Conservation (phyloP, 257 asterid species). For the Solanum rostratum region DNA sequence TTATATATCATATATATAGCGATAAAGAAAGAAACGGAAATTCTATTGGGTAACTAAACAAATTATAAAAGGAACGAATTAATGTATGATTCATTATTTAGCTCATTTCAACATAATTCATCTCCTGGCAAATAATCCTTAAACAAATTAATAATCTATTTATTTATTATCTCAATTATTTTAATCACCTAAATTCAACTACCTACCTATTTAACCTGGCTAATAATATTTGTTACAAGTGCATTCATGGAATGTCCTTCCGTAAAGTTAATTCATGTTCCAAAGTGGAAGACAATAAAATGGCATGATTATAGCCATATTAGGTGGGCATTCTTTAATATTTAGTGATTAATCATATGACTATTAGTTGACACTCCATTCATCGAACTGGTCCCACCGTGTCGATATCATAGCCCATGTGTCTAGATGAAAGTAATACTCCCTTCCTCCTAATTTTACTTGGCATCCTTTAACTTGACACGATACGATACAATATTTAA, state of each 20-base stretch:
- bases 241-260: not conserved
- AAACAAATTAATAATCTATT: not conserved
- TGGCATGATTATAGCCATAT: slow-evolving; percentile 3
- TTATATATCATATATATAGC: no score
- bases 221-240: not conserved
- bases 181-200: not conserved
- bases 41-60: not conserved
- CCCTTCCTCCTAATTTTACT: no score
- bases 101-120: not conserved
- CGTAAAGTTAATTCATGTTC: not conserved
- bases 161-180: not conserved
- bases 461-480: no score
- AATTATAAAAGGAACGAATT: not conserved
- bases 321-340: not conserved
- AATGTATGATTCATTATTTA: not conserved
- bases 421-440: not conserved
- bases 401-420: not conserved
- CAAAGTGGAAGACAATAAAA: not conserved
- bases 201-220: not conserved
- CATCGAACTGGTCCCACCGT: not conserved
- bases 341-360: not conserved
- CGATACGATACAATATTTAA: no score
- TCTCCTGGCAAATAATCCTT: no score
- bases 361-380: not conserved
- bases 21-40: no score